Evolutionary conservation across 306 rosid genomes (phyloP).

Genomic region (Gastrolobium villosum): DNA sequence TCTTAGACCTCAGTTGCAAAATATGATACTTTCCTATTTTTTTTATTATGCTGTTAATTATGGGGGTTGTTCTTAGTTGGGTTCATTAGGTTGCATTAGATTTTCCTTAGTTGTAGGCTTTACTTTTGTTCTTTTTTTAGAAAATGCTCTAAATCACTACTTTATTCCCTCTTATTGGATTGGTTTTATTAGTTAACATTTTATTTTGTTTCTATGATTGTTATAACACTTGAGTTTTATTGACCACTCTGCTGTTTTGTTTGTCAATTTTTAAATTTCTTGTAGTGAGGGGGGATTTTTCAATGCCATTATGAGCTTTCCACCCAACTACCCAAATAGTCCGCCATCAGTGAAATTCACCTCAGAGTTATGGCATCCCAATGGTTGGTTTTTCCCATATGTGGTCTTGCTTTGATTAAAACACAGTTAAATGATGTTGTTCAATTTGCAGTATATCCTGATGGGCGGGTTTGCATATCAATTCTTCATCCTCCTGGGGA

Average conservation of each 20-base stretch:
- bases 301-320: conserved; percentile 96
- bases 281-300: conserved; percentile 96
- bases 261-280: conserved; percentile 35
- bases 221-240: conserved; percentile 8
- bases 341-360: conserved; percentile 88
- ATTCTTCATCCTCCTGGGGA: conserved; percentile 99
- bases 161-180: conserved; percentile 20
- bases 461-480: conserved; percentile 97
- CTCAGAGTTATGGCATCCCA: conserved; percentile 96
- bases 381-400: conserved; percentile 61
- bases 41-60: neutral
- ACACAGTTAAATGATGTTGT: conserved; percentile 31
- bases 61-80: conserved; percentile 27
- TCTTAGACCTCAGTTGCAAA: neutral
- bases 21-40: neutral
- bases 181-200: conserved; percentile 10
- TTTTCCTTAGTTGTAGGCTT: neutral
- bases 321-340: conserved; percentile 91
- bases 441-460: conserved; percentile 77
- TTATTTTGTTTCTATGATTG: conserved; percentile 16
- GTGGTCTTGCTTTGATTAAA: conserved; percentile 6
- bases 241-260: conserved; percentile 36
- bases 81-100: conserved; percentile 12
- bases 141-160: conserved; percentile 3
- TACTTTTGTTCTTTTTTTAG: conserved; percentile 13